Percentiles rank a stretch among this genome's conserved stretches.
phyloP scores from a whole-genome alignment of 805 yeast genomes.

The Vanderwaltozyma polyspora region DNA sequence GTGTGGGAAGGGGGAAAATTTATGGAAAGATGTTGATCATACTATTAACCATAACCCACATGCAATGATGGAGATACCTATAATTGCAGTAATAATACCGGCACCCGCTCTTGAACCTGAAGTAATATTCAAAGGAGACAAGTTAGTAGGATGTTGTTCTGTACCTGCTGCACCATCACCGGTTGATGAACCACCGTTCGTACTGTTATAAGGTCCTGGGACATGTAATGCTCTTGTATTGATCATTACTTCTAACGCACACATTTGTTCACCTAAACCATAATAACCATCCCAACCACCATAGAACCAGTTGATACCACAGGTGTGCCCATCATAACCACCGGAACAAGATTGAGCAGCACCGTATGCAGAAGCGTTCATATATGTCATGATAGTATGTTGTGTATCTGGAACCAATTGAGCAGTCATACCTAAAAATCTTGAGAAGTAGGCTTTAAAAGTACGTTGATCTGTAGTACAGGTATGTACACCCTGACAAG shows the following conservation, averaged over 20 bases:
- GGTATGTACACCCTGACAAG: slow-evolving; percentile 54
- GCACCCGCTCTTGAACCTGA: slow-evolving; percentile 56
- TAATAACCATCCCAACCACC: slow-evolving; percentile 60
- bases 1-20: background rate
- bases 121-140: slow-evolving; percentile 33
- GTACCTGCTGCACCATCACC: slow-evolving; percentile 67
- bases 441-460: slow-evolving; percentile 75
- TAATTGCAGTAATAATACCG: slow-evolving; percentile 48
- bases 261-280: slow-evolving; percentile 88
- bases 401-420: slow-evolving; percentile 49
- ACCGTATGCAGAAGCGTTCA: slow-evolving; percentile 45
- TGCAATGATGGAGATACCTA: slow-evolving; percentile 36
- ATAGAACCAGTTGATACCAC: slow-evolving; percentile 72
- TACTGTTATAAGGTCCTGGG: slow-evolving; percentile 51
- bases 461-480: slow-evolving; percentile 86
- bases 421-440: slow-evolving; percentile 67
- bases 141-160: slow-evolving; percentile 28
- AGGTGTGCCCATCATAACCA: slow-evolving; percentile 77
- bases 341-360: slow-evolving; percentile 82
- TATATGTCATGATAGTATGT: slow-evolving; percentile 23
- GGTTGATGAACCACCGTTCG: slow-evolving; percentile 56
- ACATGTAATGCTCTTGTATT: slow-evolving; percentile 28
- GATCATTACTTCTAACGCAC: slow-evolving; percentile 59
- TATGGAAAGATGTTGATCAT: background rate
- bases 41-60: slow-evolving; percentile 35